These are phyloP conservation scores for Annona squamosa DNA, from an alignment of 164 flowering plant genomes.

Conservation along the genomic window DNA sequence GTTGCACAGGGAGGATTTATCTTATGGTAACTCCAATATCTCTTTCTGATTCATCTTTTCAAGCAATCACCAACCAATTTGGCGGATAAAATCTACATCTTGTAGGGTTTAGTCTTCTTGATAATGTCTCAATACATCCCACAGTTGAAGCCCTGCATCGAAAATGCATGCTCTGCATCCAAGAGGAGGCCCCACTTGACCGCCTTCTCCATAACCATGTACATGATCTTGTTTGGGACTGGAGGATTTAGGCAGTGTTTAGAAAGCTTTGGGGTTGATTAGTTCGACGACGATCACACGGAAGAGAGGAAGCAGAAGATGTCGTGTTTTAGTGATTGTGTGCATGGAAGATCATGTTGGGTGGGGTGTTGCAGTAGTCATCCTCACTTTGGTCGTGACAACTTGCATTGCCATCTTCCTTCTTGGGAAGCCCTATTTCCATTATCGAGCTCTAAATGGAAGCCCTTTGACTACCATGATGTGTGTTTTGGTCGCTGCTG, in stretches of 20 bases:
- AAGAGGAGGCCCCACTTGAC: slow-evolving; percentile 47
- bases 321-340: slow-evolving; percentile 79
- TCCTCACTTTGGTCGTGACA: slow-evolving; percentile 57
- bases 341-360: slow-evolving; percentile 67
- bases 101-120: slow-evolving; percentile 65
- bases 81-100: no score
- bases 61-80: no score
- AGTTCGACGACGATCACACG: slow-evolving; percentile 69
- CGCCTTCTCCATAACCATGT: slow-evolving; percentile 62
- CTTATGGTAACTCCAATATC: no score
- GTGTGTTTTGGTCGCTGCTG: slow-evolving; percentile 71
- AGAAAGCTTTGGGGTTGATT: slow-evolving; percentile 96
- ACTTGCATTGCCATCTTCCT: slow-evolving; percentile 40
- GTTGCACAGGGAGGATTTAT: no score
- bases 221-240: slow-evolving; percentile 75
- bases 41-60: no score
- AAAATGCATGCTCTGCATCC: slow-evolving; percentile 27
- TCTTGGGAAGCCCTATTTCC: slow-evolving; percentile 54
- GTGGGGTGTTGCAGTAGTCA: slow-evolving; percentile 65
- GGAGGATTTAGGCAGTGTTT: slow-evolving; percentile 86
- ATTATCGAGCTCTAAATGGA: slow-evolving; percentile 48
- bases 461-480: slow-evolving; percentile 83
- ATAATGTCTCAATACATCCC: slow-evolving; percentile 56
- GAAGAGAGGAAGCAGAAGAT: slow-evolving; percentile 66
- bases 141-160: slow-evolving; percentile 40